A percentile compares a stretch with the other conserved stretches of the same genome.
These are phyloP conservation scores for Balakata baccata DNA, from an alignment of 345 rosid genomes.

Conservation along the genomic window DNA sequence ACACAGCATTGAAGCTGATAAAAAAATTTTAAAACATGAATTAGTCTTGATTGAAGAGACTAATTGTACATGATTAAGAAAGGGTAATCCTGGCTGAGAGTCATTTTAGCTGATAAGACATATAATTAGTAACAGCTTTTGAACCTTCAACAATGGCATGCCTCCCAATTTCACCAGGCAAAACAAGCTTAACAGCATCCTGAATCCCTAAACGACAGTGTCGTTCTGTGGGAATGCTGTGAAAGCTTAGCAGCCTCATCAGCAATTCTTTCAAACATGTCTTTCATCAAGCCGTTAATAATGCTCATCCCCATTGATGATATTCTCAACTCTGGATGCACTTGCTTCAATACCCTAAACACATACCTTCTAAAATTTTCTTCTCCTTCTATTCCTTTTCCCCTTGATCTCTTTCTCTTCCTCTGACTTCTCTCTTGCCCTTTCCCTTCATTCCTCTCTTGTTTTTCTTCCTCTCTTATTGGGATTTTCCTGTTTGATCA, in stretches of 20 bases:
- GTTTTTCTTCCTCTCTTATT: not conserved
- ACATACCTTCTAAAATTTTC: constrained; percentile 58
- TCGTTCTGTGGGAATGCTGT: constrained; percentile 31
- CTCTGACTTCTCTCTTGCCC: constrained; percentile 20
- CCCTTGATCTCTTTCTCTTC: not conserved
- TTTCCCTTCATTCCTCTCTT: constrained; percentile 5
- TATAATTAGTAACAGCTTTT: constrained; percentile 56
- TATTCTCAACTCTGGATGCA: constrained; percentile 64
- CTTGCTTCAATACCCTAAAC: constrained; percentile 59
- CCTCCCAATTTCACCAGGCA: constrained; percentile 77
- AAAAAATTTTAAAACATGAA: no score
- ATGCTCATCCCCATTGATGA: constrained; percentile 68
- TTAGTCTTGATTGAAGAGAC: no score
- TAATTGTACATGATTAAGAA: no score
- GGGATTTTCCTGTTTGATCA: no score
- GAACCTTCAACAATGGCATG: constrained; percentile 73
- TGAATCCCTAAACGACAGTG: constrained; percentile 67
- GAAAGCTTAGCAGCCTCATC: constrained; percentile 54
- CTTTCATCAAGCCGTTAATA: constrained; percentile 61
- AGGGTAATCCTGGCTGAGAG: no score
- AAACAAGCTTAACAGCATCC: constrained; percentile 55
- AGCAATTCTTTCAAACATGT: constrained; percentile 70
- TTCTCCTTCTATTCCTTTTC: no score
- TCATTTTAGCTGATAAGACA: constrained; percentile 16
- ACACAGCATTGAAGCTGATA: no score